Conservation (phyloP, 2,329 filamentous ascomycete genomes). For the Camillea tinctor region DNA sequence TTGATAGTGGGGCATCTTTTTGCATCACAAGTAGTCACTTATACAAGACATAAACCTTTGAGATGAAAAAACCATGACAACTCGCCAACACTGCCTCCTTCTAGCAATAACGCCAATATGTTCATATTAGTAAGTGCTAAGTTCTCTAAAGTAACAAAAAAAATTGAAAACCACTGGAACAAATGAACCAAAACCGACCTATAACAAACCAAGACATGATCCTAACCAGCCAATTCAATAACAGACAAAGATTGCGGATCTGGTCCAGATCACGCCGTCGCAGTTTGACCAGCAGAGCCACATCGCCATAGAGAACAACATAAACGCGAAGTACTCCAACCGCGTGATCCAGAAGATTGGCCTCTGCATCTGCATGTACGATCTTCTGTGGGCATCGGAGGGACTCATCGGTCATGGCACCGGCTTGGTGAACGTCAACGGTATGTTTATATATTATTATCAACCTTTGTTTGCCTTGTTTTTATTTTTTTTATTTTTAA, state of each 20-base stretch:
- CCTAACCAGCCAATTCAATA: not conserved
- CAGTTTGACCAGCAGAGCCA: constrained; percentile 83
- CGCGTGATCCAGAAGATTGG: constrained; percentile 90
- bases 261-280: constrained; percentile 87
- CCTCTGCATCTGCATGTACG: constrained; percentile 90
- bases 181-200: too few relatives aligned
- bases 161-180: too few relatives aligned
- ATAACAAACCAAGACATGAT: too few relatives aligned
- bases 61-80: not conserved
- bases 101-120: constrained; percentile 36
- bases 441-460: constrained; percentile 42
- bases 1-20: not conserved
- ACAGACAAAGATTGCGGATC: constrained; percentile 88
- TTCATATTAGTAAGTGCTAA: constrained; percentile 47
- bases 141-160: not conserved
- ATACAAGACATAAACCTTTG: not conserved
- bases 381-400: constrained; percentile 84
- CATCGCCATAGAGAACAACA: constrained; percentile 89
- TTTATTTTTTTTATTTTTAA: constrained; percentile 2
- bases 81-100: not conserved
- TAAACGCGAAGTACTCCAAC: constrained; percentile 95
- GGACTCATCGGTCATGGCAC: constrained; percentile 91
- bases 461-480: not conserved
- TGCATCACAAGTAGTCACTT: not conserved
- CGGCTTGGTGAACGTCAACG: constrained; percentile 91